A percentile compares a stretch with the other conserved stretches of the same genome.
Conservation (phyloP, 768 basidiomycete species). For the Xerocomus potaroensis region DNA sequence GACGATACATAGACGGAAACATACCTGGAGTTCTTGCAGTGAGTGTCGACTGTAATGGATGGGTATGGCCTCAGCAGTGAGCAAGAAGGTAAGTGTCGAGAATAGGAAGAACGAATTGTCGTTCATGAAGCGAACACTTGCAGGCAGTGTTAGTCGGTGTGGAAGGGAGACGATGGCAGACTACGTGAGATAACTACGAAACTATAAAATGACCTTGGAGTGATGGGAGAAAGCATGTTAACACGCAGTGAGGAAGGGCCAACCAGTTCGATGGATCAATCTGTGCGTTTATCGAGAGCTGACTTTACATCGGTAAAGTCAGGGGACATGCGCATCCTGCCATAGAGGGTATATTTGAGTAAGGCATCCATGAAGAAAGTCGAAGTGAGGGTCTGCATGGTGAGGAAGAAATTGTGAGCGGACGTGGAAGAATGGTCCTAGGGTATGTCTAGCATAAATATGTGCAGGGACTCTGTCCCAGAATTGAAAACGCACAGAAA, state of each 20-base stretch:
- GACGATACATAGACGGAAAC: not conserved
- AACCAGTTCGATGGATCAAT: constrained; percentile 24
- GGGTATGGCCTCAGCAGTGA: constrained; percentile 16
- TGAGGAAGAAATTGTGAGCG: too few relatives aligned
- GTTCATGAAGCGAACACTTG: not conserved
- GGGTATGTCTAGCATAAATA: too few relatives aligned
- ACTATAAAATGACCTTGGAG: not conserved
- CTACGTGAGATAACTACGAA: constrained; percentile 12
- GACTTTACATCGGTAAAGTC: constrained; percentile 22
- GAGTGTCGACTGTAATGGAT: constrained; percentile 19
- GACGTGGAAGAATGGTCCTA: too few relatives aligned
- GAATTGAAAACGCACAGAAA: too few relatives aligned
- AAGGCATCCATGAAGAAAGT: not conserved
- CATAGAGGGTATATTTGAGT: constrained; percentile 11
- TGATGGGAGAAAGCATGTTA: too few relatives aligned
- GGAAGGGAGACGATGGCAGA: not conserved
- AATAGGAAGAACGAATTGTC: constrained; percentile 7
- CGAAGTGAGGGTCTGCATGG: too few relatives aligned
- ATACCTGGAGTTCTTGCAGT: constrained; percentile 20
- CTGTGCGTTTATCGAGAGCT: constrained; percentile 11
- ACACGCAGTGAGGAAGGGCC: not conserved
- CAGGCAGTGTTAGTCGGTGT: not conserved
- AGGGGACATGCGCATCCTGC: constrained; percentile 11
- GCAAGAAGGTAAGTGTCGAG: constrained; percentile 2
- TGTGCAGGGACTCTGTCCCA: too few relatives aligned